Base-by-base conservation (phyloP, 257 asterid species). In the Solanum stenotomum region DNA sequence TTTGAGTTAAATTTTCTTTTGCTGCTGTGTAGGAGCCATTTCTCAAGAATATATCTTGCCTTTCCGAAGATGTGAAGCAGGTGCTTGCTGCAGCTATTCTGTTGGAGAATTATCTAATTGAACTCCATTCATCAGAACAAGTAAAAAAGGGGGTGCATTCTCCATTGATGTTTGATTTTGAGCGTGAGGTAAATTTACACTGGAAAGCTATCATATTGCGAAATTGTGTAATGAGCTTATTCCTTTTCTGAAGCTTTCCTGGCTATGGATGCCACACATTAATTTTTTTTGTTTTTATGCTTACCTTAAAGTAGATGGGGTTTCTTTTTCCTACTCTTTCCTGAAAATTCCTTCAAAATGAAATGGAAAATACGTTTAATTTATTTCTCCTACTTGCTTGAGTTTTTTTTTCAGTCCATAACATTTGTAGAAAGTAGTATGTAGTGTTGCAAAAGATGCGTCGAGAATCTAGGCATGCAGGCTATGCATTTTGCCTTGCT, bases 21-120 rank as follows among this genome's bases (percentile, higher is more conserved):
- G 72, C 59, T 87, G 49, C 67, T 90, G 87, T 91, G 86, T 72
- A 97, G 99, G 92, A 86, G 89, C 99, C 98, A 9, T 97, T 93
- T 91, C 94, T 97, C 90, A 90, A 90, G 94, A 92, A 89, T 89
- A 92, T 94, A 65, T 90, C 96, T 79, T 87, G 92, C 91, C 93
- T 94, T 90, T 91, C 93, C 44, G 96, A 94, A 91, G 99, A 94
- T 87, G 98, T 91, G 87, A 92, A 91, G 91, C 90, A 89, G 87
- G 98, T 96, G 88, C 99, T 97, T 89, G 94, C 98, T 89, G 98
- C 95, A 84, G 99, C 99, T 89, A 90, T 90, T 92, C 92, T 89
- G 59, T 90, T 97, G 91, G 99, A 97, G 93, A 90, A 86, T 89
- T 87, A 90, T 93, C 95, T 97, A 82, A 86, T 89, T 85, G 90